These are phyloP conservation scores for Pestalotiopsis sp. DNA, from an alignment of 2,329 filamentous ascomycete species.

Conservation along the genomic window DNA sequence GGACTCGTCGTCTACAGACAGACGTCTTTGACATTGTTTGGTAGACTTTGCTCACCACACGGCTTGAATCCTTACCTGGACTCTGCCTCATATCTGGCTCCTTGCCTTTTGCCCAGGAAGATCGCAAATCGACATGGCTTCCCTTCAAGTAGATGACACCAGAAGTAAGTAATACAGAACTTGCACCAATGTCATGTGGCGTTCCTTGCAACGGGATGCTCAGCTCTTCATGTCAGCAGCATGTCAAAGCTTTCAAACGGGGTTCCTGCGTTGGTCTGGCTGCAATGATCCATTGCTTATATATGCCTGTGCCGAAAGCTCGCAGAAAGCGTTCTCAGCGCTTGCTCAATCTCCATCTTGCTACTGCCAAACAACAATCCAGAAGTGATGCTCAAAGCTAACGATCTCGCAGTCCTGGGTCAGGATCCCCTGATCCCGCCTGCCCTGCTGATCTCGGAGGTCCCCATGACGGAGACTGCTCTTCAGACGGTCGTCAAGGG, in stretches of 20 bases:
- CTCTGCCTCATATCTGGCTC: constrained; percentile 5
- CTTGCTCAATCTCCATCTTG: background rate
- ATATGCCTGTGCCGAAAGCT: background rate
- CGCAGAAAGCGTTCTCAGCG: background rate
- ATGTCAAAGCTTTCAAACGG: background rate
- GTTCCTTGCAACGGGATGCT: background rate
- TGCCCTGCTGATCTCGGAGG: constrained; percentile 82
- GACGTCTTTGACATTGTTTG: background rate
- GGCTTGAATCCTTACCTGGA: background rate
- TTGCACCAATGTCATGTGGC: background rate
- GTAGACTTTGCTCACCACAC: background rate
- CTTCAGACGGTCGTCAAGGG: constrained; percentile 72
- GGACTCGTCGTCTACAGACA: background rate
- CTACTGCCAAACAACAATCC: background rate
- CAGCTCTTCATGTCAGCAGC: background rate
- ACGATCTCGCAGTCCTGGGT: constrained; percentile 69
- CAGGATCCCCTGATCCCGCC: constrained; percentile 94
- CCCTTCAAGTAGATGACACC: constrained; percentile 38
- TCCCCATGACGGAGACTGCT: constrained; percentile 69
- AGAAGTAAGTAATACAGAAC: constrained; percentile 34
- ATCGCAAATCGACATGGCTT: constrained; percentile 36
- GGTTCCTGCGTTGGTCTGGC: background rate
- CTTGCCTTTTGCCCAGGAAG: constrained; percentile 23
- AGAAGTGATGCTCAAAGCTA: constrained; percentile 31
- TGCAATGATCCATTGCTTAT: background rate